A percentile compares a stretch with the other conserved stretches of the same genome.
phyloP scores from a whole-genome alignment of 371 early-diverging fungal genomes.

The Mortierella sp. region DNA sequence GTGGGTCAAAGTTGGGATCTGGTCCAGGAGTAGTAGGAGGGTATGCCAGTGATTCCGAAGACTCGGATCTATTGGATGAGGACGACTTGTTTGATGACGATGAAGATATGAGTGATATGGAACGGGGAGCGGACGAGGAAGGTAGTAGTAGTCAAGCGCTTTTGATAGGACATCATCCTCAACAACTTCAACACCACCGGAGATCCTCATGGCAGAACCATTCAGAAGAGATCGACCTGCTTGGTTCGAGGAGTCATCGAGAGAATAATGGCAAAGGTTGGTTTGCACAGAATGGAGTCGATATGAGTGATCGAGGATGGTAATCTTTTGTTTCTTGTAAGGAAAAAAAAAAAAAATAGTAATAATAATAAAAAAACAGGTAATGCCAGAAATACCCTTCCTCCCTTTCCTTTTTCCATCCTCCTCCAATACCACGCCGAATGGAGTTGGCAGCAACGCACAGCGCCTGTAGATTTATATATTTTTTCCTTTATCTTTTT shows the following conservation, averaged over 20 bases:
- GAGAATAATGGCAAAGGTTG: constrained; percentile 21
- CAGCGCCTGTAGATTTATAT: no score
- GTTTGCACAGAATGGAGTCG: constrained; percentile 39
- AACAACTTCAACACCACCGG: background rate
- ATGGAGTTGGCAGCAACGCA: no score
- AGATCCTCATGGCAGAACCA: constrained; percentile 3
- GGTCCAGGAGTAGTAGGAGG: no score
- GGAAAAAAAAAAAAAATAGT: background rate
- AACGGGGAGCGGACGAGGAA: constrained; percentile 24
- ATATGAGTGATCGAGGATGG: constrained; percentile 24
- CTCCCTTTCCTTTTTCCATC: background rate
- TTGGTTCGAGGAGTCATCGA: constrained; percentile 12
- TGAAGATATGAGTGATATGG: constrained; percentile 39
- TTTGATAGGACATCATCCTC: no score
- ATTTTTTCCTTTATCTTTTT: no score
- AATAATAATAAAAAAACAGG: no score
- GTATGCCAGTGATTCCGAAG: constrained; percentile 26
- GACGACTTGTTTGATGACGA: constrained; percentile 30
- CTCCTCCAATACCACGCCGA: background rate
- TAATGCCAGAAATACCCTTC: no score
- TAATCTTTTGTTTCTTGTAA: background rate
- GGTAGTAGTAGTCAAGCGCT: background rate
- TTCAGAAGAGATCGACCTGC: constrained; percentile 10
- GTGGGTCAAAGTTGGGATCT: background rate
- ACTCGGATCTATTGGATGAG: constrained; percentile 26